Percentiles rank a stretch among this genome's conserved stretches.
These are phyloP conservation scores for Aspergillus cristatus DNA, from an alignment of 495 filamentous ascomycete genomes.

Conservation along the genomic window DNA sequence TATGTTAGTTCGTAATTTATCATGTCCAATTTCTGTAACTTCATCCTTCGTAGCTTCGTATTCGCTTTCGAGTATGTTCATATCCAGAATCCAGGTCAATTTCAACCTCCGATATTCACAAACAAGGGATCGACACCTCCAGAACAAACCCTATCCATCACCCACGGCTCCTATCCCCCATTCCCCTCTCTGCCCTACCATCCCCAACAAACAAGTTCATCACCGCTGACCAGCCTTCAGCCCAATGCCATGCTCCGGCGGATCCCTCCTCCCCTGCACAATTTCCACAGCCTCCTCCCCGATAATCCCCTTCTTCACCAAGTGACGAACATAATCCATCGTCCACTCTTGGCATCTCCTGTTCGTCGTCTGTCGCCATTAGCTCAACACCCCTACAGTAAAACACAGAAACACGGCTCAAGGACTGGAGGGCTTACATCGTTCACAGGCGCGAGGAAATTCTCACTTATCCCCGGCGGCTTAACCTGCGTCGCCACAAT, in stretches of 20 bases:
- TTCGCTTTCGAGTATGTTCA: no score
- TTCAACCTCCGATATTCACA: no score
- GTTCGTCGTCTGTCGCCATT: slow-evolving; percentile 15
- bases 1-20: no score
- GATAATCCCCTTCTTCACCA: slow-evolving; percentile 17
- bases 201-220: no score
- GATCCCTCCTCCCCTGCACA: slow-evolving; percentile 25
- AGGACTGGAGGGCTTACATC: slow-evolving; percentile 12
- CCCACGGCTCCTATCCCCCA: no score
- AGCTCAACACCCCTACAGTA: neutral
- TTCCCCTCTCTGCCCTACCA: no score
- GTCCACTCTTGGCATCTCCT: slow-evolving; percentile 31
- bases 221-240: slow-evolving; percentile 8
- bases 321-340: slow-evolving; percentile 23
- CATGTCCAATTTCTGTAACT: no score
- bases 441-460: slow-evolving; percentile 28
- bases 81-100: no score
- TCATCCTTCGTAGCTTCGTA: no score
- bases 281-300: slow-evolving; percentile 17
- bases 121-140: no score
- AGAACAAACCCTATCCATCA: no score
- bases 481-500: slow-evolving; percentile 19
- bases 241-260: slow-evolving; percentile 25
- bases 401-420: neutral
- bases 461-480: slow-evolving; percentile 22